Base-by-base conservation (phyloP, 257 asterid species). In the Gentiana straminea region DNA sequence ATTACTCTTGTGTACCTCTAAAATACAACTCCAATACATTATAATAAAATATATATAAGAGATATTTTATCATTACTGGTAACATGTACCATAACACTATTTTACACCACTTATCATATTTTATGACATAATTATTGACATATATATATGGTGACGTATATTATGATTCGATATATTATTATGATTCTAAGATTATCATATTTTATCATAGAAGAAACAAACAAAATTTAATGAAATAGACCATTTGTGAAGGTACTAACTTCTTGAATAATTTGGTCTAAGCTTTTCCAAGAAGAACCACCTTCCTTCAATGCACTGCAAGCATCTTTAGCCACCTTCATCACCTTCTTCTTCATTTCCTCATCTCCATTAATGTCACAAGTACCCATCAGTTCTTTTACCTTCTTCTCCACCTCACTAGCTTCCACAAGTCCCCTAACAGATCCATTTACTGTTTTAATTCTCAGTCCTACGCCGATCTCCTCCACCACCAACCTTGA, bases 401-500 rank as follows among this genome's bases (percentile, higher is more conserved):
- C 84, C 74, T 10, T 64, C 32, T 73, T 68, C 79, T 70, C 84
- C 70, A 83, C 75, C 73, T 78, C 86, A 58, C 49, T 77, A 11
- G 79, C 80, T 67, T 11, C 64, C 68, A 81, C 82, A 1, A 61
- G 54, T 1, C 94, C 95, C 59, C 86, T 67, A 1, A 66, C 77
- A 1, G 79, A 44, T 1, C 95, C 87, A 5, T 67, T 57, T 0
- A 46, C 50, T 4, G 95, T 77, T 78, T 38, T 63, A 33, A 75
- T 45, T 57, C 86, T 68, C 60, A 83, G 12, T 60, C 94, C 95
- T 53, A 64, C 64, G 2, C 82, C 84, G 1, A 60, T 35, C 13
- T 61, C 86, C 67, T 83, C 88, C 50, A 51, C 77, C 63, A 81
- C 80, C 5, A 84, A 13, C 36, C 78, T 73, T n/a, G 89, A 77